phyloP scores from a whole-genome alignment of 169 alveolate species.

The Eimeria sp. region DNA sequence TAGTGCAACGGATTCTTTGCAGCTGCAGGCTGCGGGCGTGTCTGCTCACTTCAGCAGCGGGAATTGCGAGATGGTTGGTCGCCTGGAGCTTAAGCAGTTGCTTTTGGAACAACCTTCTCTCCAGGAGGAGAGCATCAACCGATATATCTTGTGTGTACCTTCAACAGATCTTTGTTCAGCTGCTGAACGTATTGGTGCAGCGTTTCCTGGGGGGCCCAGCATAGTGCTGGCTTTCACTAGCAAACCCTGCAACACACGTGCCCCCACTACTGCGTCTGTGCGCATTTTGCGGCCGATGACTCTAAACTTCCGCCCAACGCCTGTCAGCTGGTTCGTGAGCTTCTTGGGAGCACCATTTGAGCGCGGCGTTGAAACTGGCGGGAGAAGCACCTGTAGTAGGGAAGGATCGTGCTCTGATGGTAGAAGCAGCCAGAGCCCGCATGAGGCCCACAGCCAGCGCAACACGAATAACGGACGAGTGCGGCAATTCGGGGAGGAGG shows the following conservation, averaged over 20 bases:
- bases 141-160: constrained; percentile 36
- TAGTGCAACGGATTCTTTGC: constrained; percentile 12
- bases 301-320: constrained; percentile 68
- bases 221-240: constrained; percentile 2
- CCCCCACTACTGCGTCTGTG: not conserved
- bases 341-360: constrained; percentile 24
- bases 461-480: not conserved
- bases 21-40: constrained; percentile 21
- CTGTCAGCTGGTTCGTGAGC: constrained; percentile 19
- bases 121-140: constrained; percentile 37
- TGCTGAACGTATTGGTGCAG: not conserved
- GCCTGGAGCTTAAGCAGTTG: constrained; percentile 35
- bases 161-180: not conserved
- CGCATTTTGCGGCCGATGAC: constrained; percentile 53
- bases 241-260: not conserved
- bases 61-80: not conserved
- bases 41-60: constrained; percentile 10
- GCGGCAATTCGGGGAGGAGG: not conserved
- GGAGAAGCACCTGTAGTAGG: not conserved
- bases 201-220: not conserved
- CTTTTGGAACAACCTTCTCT: constrained; percentile 55
- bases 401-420: not conserved
- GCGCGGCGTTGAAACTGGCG: not conserved
- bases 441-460: not conserved
- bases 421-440: not conserved